These are phyloP conservation scores for Stevia rebaudiana DNA, from an alignment of 140 eudicot genomes.

Conservation along the genomic window DNA sequence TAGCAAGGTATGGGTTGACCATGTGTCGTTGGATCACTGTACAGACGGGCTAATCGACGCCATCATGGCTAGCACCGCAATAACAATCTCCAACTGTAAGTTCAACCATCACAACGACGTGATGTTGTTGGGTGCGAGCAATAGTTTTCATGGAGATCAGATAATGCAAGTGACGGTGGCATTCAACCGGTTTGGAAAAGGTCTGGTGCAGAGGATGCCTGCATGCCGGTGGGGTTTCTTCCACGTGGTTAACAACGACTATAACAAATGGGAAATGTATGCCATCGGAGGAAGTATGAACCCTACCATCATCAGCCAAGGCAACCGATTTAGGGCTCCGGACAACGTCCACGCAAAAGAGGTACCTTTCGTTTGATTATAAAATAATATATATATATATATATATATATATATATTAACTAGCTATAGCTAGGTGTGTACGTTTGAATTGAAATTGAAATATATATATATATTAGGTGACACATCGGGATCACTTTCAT, in stretches of 20 bases:
- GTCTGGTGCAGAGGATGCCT: constrained; percentile 61
- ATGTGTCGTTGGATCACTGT: constrained; percentile 43
- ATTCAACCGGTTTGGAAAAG: constrained; percentile 59
- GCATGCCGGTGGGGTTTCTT: constrained; percentile 57
- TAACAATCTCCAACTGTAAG: constrained; percentile 71
- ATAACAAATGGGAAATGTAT: constrained; percentile 57
- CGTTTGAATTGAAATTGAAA: no score
- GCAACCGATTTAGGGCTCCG: constrained; percentile 61
- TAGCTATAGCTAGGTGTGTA: no score
- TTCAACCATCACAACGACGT: constrained; percentile 58
- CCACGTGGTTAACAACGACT: constrained; percentile 76
- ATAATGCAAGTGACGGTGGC: constrained; percentile 66
- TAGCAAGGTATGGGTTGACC: constrained; percentile 58
- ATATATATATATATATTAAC: no score
- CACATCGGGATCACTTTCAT: constrained; percentile 49
- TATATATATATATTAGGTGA: constrained; percentile 34
- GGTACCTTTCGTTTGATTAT: constrained; percentile 19
- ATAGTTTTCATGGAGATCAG: constrained; percentile 30
- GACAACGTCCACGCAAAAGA: constrained; percentile 38
- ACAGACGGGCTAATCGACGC: constrained; percentile 63
- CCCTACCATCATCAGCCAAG: constrained; percentile 73
- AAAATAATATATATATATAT: no score
- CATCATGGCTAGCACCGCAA: constrained; percentile 56
- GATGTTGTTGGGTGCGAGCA: constrained; percentile 61
- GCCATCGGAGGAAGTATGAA: constrained; percentile 63